phyloP scores from a whole-genome alignment of 2,329 filamentous ascomycete species.

The Aureobasidium sp. region DNA sequence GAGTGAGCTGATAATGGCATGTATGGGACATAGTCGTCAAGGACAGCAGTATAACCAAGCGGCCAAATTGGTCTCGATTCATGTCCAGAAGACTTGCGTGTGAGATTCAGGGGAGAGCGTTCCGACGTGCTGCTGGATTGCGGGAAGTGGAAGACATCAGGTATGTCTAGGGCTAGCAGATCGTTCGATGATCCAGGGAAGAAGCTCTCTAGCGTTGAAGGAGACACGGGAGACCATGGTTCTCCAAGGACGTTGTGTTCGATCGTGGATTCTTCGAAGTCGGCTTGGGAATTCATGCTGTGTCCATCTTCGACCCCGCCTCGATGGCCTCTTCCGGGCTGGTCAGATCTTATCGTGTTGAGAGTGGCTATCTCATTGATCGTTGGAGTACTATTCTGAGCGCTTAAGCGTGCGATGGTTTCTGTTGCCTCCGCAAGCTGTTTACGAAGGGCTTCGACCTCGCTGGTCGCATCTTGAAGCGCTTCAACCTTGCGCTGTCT shows the following conservation, averaged over 20 bases:
- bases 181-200: neutral
- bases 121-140: neutral
- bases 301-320: neutral
- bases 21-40: neutral
- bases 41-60: neutral
- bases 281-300: neutral
- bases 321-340: no score
- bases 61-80: neutral
- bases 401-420: neutral
- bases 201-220: neutral
- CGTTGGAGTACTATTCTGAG: neutral
- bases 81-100: neutral
- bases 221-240: neutral
- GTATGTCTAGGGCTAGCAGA: neutral
- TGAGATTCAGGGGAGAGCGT: neutral
- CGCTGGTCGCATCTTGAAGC: neutral
- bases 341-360: neutral
- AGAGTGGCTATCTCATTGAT: neutral
- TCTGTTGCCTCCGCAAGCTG: conserved; percentile 2
- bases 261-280: no score
- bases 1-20: neutral
- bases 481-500: neutral
- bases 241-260: neutral
- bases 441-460: neutral
- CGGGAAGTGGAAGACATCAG: neutral